Conservation (phyloP, 208 protist genomes). For the Crithidia sp. region DNA sequence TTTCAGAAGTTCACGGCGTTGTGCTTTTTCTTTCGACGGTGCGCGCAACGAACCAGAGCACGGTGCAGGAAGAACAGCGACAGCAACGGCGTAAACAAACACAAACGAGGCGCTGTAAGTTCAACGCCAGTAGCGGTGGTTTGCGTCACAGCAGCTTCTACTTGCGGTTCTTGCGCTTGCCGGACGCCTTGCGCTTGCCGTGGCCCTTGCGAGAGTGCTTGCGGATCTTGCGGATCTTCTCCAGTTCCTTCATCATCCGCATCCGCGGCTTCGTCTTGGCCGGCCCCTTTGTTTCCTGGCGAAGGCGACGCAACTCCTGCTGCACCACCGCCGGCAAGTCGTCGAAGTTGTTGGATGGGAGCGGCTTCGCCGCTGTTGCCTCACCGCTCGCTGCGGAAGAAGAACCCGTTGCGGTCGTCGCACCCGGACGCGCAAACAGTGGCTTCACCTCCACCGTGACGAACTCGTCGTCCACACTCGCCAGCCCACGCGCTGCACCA, state of each 20-base stretch:
- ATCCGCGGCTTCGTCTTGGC: constrained; percentile 69
- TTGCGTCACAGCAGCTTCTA: constrained; percentile 28
- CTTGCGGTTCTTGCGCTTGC: constrained; percentile 85
- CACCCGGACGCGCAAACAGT: constrained; percentile 39
- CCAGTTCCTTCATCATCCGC: constrained; percentile 83
- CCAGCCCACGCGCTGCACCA: background rate
- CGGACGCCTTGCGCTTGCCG: constrained; percentile 83
- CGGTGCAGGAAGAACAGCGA: background rate
- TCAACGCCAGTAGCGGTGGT: too few species aligned
- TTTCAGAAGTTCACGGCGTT: background rate
- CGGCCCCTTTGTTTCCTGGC: constrained; percentile 77
- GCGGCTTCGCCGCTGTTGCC: constrained; percentile 10
- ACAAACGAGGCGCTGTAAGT: background rate
- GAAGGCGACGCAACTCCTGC: constrained; percentile 75
- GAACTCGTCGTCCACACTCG: constrained; percentile 48
- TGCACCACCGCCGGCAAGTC: constrained; percentile 78
- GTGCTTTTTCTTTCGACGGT: too few species aligned
- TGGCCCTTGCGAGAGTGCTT: constrained; percentile 91
- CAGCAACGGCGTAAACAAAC: background rate
- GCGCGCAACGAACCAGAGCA: too few species aligned
- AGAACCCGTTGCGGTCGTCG: background rate
- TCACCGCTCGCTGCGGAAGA: background rate
- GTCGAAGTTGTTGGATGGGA: constrained; percentile 77
- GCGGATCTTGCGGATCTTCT: constrained; percentile 89
- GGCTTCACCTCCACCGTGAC: constrained; percentile 84